A percentile compares a stretch with the other conserved stretches of the same genome.
Evolutionary conservation across 176 grass and related monocot genomes (phyloP).

Genomic region (Eragrostis nindensis): DNA sequence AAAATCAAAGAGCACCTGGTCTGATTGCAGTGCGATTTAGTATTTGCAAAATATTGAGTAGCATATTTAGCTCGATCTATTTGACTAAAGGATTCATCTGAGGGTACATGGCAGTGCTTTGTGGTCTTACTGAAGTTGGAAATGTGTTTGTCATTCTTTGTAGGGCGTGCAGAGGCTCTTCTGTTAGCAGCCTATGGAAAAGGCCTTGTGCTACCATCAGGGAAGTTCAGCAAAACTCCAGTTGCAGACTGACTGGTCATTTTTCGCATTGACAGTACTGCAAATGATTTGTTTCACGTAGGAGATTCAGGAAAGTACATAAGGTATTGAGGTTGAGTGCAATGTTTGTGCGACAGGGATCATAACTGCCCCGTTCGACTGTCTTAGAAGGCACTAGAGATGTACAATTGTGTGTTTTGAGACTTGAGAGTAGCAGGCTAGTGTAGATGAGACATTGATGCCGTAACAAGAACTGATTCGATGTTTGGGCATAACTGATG

Average conservation of each 20-base stretch:
- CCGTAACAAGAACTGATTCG: not conserved
- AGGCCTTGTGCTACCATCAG: slow-evolving; percentile 57
- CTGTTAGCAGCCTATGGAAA: slow-evolving; percentile 89
- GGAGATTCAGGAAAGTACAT: slow-evolving; percentile 24
- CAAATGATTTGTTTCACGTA: not conserved
- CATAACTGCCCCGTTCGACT: not conserved
- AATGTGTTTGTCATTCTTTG: not conserved
- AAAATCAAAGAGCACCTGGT: not conserved
- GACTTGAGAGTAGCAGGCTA: not conserved
- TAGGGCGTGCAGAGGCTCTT: slow-evolving; percentile 97
- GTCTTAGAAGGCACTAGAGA: not conserved
- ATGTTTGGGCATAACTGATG: not conserved
- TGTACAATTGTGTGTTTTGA: not conserved
- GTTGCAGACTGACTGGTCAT: slow-evolving; percentile 16
- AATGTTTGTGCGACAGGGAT: not conserved
- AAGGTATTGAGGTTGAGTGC: not conserved
- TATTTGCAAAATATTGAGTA: not conserved
- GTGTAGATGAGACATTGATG: slow-evolving; percentile 15
- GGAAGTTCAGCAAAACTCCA: slow-evolving; percentile 35
- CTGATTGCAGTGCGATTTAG: not conserved
- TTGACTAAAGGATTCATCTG: not conserved
- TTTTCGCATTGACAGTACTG: not conserved
- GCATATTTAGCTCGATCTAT: slow-evolving; percentile 27
- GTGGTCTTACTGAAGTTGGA: not conserved
- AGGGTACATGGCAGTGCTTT: not conserved